These are phyloP conservation scores for Hirsutella rhossiliensis DNA, from an alignment of 2,329 filamentous ascomycete genomes.

Conservation along the genomic window DNA sequence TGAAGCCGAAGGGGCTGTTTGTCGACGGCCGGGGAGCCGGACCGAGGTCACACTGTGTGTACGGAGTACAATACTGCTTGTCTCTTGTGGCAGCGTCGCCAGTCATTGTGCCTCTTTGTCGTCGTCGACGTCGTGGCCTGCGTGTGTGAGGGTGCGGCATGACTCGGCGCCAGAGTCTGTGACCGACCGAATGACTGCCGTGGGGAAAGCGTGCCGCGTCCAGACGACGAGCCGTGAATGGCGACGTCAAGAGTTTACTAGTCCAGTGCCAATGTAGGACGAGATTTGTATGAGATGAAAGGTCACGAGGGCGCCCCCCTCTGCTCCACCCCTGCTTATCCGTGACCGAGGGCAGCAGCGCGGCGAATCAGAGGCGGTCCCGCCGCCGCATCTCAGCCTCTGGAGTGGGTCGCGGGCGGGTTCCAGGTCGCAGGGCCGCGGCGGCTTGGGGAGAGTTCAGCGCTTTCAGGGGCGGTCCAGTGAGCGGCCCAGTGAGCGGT, in stretches of 20 bases:
- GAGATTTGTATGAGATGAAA: neutral
- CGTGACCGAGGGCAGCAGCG: neutral
- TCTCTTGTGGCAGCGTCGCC: no score
- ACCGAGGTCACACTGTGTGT: no score
- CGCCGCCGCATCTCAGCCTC: neutral
- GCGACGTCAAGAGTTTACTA: no score
- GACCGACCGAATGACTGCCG: neutral
- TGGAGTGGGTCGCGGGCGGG: neutral
- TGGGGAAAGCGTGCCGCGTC: neutral
- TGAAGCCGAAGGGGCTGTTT: slow-evolving; percentile 10
- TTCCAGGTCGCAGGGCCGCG: neutral
- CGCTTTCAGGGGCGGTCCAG: no score
- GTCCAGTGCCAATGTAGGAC: no score
- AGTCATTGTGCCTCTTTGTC: no score
- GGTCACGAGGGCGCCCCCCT: neutral
- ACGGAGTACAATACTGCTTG: no score
- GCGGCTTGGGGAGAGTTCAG: no score
- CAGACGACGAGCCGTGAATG: neutral
- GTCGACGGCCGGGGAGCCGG: neutral
- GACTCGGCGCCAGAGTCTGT: neutral
- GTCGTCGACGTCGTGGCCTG: no score
- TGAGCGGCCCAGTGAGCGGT: no score
- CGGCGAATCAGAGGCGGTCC: neutral
- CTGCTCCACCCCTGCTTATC: no score
- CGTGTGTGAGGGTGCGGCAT: neutral